A percentile compares a stretch with the other conserved stretches of the same genome.
phyloP scores from a whole-genome alignment of 345 rosid species.

The Kandelia obovata region DNA sequence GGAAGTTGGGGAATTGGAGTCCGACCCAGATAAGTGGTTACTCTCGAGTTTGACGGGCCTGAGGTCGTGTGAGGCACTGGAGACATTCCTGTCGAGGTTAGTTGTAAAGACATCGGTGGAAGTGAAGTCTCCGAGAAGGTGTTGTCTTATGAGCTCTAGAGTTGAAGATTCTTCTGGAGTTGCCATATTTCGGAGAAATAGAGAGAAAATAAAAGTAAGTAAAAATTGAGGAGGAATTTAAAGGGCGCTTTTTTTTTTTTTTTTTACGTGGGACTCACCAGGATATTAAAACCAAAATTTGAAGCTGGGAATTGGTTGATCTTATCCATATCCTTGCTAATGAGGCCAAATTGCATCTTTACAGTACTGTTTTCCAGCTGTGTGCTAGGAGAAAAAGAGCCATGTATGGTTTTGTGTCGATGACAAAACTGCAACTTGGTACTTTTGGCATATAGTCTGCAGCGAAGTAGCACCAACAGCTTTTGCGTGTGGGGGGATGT shows the following conservation, averaged over 20 bases:
- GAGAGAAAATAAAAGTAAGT: background rate
- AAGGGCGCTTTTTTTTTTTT: background rate
- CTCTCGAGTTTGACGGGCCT: slow-evolving; percentile 33
- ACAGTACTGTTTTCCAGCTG: background rate
- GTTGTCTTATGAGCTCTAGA: slow-evolving; percentile 45
- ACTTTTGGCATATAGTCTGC: background rate
- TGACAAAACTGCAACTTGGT: background rate
- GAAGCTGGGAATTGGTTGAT: background rate
- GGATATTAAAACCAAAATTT: background rate
- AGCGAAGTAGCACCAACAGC: background rate
- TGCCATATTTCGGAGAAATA: slow-evolving; percentile 22
- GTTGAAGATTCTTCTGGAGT: slow-evolving; percentile 34
- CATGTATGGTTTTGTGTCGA: background rate
- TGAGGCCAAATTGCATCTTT: background rate
- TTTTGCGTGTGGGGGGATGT: too few species aligned
- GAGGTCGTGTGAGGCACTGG: slow-evolving; percentile 21
- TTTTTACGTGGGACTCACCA: too few species aligned
- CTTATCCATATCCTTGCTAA: background rate
- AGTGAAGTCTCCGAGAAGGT: slow-evolving; percentile 54
- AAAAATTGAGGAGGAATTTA: background rate
- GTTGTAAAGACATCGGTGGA: slow-evolving; percentile 37
- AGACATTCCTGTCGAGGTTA: slow-evolving; percentile 25
- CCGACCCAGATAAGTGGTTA: slow-evolving; percentile 26
- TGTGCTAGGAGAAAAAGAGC: background rate
- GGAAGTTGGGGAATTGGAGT: slow-evolving; percentile 35